Conservation (phyloP, 768 basidiomycete species). For the Mycena crocata region DNA sequence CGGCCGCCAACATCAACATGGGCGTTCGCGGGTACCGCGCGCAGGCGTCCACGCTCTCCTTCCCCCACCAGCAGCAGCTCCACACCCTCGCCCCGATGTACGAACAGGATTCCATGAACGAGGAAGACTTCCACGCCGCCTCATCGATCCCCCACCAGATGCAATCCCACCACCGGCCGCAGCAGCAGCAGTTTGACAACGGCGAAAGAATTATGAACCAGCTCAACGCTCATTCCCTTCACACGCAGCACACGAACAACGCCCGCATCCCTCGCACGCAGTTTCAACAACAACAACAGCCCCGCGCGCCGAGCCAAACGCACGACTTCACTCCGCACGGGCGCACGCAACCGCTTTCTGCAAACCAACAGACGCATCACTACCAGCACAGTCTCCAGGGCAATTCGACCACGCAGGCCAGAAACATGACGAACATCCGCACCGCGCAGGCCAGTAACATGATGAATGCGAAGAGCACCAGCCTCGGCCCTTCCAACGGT, state of each 20-base stretch:
- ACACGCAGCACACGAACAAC: slow-evolving; percentile 26
- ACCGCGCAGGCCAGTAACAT: slow-evolving; percentile 21
- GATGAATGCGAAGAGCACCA: slow-evolving; percentile 30
- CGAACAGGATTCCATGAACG: slow-evolving; percentile 40
- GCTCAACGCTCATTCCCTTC: slow-evolving; percentile 19
- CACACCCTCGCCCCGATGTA: slow-evolving; percentile 35
- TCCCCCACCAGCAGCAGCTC: slow-evolving; percentile 39
- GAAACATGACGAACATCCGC: slow-evolving; percentile 20
- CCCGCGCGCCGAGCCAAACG: slow-evolving; percentile 18
- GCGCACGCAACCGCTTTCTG: slow-evolving; percentile 2
- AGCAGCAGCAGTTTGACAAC: slow-evolving; percentile 20
- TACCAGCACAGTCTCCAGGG: slow-evolving; percentile 15
- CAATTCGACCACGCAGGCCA: slow-evolving; percentile 1
- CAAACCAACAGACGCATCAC: slow-evolving; percentile 23
- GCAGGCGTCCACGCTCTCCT: slow-evolving; percentile 48
- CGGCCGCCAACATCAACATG: slow-evolving; percentile 47
- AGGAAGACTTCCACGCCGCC: slow-evolving; percentile 52
- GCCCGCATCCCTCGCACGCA: slow-evolving; percentile 24
- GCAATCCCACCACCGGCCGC: slow-evolving; percentile 15
- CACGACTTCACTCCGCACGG: slow-evolving; percentile 10
- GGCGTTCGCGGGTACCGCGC: slow-evolving; percentile 58
- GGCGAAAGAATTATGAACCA: slow-evolving; percentile 17
- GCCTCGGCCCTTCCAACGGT: slow-evolving; percentile 33
- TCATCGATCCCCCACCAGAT: slow-evolving; percentile 20
- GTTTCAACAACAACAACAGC: slow-evolving; percentile 2